Evolutionary conservation across 805 yeast species (phyloP), one percentile per base, ranked within the genome.

Genomic region (Nakazawaea ernobii): DNA sequence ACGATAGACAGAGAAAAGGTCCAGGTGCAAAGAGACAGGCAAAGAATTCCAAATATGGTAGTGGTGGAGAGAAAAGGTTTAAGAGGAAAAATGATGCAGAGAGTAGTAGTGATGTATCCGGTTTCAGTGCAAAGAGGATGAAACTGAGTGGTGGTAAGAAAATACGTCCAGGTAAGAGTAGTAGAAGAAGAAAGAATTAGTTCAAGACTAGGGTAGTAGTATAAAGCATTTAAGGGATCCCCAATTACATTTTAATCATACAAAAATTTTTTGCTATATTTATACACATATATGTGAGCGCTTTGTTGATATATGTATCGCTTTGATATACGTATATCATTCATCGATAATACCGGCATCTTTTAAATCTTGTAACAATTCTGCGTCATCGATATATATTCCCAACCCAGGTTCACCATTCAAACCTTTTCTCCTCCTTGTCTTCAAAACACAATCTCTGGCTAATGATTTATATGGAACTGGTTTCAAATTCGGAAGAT

Each of bases 391-490:
- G 27, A 91, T 75, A 57, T 83, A 88, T 53, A 80, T 80, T 42
- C 74, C 71, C 42, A 91, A 59, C 2, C 73, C 71, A 17, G 88
- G 87, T 51, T 84, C 95, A 11, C 83, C 87, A 7, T 80, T 73
- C 32, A 92, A 65, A 0, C 97, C 98, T 60, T 90, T 92, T 56
- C 97, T 75, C 56, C 82, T 79, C 61, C 99, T 74, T 0, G 97
- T 89, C 62, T 95, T 94, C 66, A 88, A 67, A 29, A 89, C 83
- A 57, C 90, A 88, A 63, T 94, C 99, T 49, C 99, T 71, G 1
- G 97, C 92, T 49, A 91, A 66, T 2, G 86, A 80, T 8, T 69
- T 68, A 0, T 71, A 65, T 6, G 84, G 82, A 1, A 94, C 96
- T 0, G 96, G 87, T 54, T 80, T 80, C 60, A 92, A 70, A 37